Base-by-base conservation (phyloP, 768 basidiomycete genomes). In the Trametes elegans region DNA sequence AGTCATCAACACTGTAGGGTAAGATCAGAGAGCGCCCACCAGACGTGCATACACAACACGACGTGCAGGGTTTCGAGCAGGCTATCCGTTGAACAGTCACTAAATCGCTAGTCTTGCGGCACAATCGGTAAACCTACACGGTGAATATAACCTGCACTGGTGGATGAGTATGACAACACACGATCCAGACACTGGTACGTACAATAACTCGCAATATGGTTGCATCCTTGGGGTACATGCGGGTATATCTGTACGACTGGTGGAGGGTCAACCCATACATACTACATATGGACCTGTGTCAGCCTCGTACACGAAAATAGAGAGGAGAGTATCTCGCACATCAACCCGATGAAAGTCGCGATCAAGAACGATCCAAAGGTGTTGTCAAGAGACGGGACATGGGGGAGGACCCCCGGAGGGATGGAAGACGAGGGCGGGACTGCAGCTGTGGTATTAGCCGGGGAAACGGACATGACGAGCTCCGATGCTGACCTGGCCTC, bases 351-450 rank as follows among this genome's bases (percentile, higher is more conserved):
- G 34, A 53, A 53, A 16, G 51, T 53, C 0, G 42, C 51, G 10
- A 45, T 28, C 11, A 53, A 19, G 51, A 44, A 53, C 9, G 51
- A 32, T 14, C 51, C 51, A 19, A 44, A 53, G 34, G 34, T 53
- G 34, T 45, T 36, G 7, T 43, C 43, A 3, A 53, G 34, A 28
- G 35, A 38, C 35, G 47, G 47, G 8, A n/a, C 24, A 16, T 36
- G 24, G 4, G 47, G 47, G 4, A 49, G n/a, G 8, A 36, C 16
- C 16, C n/a, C 35, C n/a, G 38, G 26, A 8, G 47, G 47, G 11
- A 27, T 49, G n/a, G n/a, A n/a, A n/a, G n/a, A n/a, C n/a, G n/a
- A n/a, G 16, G 9, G 7, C 7, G 44, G 18, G 28, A 29, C 35
- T 4, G 36, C n/a, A 14, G 47, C 24, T n/a, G n/a, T n/a, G 19